Conservation (phyloP, 139 green algal genomes). For the Edaphochlamys debaryana region DNA sequence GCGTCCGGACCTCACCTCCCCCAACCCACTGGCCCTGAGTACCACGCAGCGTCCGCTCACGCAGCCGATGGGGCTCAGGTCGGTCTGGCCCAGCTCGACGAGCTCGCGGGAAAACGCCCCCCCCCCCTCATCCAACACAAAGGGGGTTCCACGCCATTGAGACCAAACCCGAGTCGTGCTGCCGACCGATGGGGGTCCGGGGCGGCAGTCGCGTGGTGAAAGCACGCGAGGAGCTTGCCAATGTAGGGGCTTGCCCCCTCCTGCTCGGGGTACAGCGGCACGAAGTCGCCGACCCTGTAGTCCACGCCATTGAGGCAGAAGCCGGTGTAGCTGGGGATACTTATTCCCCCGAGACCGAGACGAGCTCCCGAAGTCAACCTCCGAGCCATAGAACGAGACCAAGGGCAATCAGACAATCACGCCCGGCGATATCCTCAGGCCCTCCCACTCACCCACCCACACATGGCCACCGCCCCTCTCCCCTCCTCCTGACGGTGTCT, state of each 20-base stretch:
- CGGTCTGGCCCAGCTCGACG: slow-evolving; percentile 49
- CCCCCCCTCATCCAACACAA: slow-evolving; percentile 3
- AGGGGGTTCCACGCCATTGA: too few species aligned
- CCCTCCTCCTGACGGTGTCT: too few species aligned
- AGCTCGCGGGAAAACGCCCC: slow-evolving; percentile 43
- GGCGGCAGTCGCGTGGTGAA: neutral
- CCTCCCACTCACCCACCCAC: too few species aligned
- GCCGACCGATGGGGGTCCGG: slow-evolving; percentile 28
- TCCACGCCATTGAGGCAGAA: slow-evolving; percentile 33
- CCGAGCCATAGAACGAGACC: too few species aligned
- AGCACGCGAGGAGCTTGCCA: neutral
- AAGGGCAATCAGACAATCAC: too few species aligned
- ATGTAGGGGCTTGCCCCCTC: slow-evolving; percentile 9
- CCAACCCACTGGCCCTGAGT: slow-evolving; percentile 21
- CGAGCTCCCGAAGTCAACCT: too few species aligned
- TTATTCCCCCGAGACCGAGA: too few species aligned
- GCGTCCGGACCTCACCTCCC: slow-evolving; percentile 51
- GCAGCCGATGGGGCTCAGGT: slow-evolving; percentile 65
- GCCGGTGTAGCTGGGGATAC: slow-evolving; percentile 25
- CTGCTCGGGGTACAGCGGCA: slow-evolving; percentile 31
- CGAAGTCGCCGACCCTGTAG: slow-evolving; percentile 35
- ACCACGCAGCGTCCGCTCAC: slow-evolving; percentile 49
- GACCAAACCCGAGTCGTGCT: too few species aligned
- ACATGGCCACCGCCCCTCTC: too few species aligned
- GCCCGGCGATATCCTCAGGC: too few species aligned